Base-by-base conservation (phyloP, 805 yeast species). In the Suhomyces vadensis region DNA sequence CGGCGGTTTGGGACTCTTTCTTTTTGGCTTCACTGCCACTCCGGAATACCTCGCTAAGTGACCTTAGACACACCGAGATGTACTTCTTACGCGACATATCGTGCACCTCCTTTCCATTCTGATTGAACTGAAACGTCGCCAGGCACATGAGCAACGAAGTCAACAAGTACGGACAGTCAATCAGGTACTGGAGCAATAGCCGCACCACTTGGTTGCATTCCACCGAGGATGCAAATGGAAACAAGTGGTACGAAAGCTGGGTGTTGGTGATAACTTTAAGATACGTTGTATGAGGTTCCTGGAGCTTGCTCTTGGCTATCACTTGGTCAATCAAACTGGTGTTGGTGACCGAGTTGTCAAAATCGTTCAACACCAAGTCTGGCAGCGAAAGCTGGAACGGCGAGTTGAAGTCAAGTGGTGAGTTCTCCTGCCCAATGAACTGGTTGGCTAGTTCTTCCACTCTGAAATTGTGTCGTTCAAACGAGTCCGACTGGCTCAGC, bases 161-260 rank as follows among this genome's bases (percentile, higher is more conserved):
- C 20, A 60, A 46, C 21, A 61, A 46, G 39, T 55, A 57, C 17
- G 57, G 52, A 40, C 62, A 58, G 8, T 47, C 45, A 17, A 43
- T 41, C 55, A 51, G 53, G 49, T 55, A 58, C 20, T 48, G 50
- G 33, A 61, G 50, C 17, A 61, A 48, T 17, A 61, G 45, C 37
- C 57, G 57, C 16, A 65, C 58, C 19, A 63, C 72, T 42, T 61
- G 68, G 50, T 70, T 70, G 24, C 55, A 46, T 39, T 64, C 72
- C 9, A 64, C 54, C 38, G 63, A 60, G 13, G 62, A 51, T 1
- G 73, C 71, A 54, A 67, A 68, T 6, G 75, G 75, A 45, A 63
- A 68, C 16, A 70, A 39, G 35, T 60, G 64, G 45, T 44, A 62
- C 31, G 64, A 56, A n/a, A 66, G 46, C n/a, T 57, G 58, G 6